These are phyloP conservation scores for Simplicillium aogashimaense DNA, from an alignment of 2,329 filamentous ascomycete species.

Conservation along the genomic window DNA sequence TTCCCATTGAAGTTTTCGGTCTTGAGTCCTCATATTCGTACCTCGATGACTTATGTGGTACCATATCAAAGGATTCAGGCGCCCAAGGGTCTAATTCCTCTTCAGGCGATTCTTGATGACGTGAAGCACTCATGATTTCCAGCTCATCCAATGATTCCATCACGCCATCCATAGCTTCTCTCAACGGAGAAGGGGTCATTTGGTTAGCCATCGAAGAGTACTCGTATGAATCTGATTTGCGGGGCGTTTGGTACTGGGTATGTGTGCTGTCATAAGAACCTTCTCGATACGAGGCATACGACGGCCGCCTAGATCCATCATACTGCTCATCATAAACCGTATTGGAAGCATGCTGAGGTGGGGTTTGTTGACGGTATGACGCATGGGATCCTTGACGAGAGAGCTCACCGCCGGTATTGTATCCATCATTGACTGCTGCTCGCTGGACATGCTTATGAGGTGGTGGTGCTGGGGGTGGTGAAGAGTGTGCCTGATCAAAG, in stretches of 20 bases:
- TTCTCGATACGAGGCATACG: conserved; percentile 29
- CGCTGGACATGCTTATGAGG: conserved; percentile 10
- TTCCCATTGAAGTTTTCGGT: conserved; percentile 67
- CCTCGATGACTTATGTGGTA: conserved; percentile 20
- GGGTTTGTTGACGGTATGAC: conserved; percentile 18
- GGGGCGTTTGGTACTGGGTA: conserved; percentile 36
- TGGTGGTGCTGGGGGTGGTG: conserved; percentile 25
- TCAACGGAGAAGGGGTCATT: conserved; percentile 80
- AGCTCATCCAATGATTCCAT: conserved; percentile 92
- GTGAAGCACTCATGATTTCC: conserved; percentile 38
- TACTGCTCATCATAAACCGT: conserved; percentile 4
- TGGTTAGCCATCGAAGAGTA: conserved; percentile 57
- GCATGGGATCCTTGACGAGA: conserved; percentile 24
- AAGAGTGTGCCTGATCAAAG: conserved; percentile 12
- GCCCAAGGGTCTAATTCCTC: conserved; percentile 71
- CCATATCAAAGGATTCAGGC: conserved; percentile 69
- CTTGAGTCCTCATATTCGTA: conserved; percentile 16
- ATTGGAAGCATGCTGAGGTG: conserved; percentile 6
- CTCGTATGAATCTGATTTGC: conserved; percentile 52
- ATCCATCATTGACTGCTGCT: conserved; percentile 15
- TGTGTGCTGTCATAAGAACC: conserved; percentile 12
- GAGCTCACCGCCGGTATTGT: conserved; percentile 12
- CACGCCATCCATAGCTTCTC: conserved; percentile 95
- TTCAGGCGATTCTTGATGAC: conserved; percentile 44
- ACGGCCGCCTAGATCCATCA: conserved; percentile 25